Conservation (phyloP, 768 basidiomycete species). For the Ramaria rubella region DNA sequence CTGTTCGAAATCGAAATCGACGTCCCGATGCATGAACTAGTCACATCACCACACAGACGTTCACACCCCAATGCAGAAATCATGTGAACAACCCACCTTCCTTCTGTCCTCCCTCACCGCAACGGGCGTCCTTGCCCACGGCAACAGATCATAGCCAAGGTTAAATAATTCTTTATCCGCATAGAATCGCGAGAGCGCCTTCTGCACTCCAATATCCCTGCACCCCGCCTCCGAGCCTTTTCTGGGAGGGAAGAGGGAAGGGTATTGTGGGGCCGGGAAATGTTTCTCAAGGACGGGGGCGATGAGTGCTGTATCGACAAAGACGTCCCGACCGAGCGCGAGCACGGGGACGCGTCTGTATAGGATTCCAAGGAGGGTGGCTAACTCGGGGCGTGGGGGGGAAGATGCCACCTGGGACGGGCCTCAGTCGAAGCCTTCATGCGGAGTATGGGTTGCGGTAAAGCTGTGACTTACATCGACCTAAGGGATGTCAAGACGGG, state of each 20-base stretch:
- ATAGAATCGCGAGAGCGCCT: conserved; percentile 42
- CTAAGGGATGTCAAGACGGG: conserved; percentile 22
- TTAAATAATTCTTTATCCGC: conserved; percentile 39
- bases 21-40: not conserved
- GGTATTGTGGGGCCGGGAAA: conserved; percentile 33
- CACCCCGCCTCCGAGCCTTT: conserved; percentile 19
- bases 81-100: conserved; percentile 1
- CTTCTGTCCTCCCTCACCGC: conserved; percentile 45
- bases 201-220: conserved; percentile 35
- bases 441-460: not conserved
- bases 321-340: conserved; percentile 55
- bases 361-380: conserved; percentile 41
- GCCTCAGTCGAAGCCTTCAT: not conserved
- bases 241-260: conserved; percentile 42
- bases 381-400: conserved; percentile 51
- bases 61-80: not conserved
- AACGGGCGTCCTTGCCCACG: conserved; percentile 42
- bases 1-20: conserved; percentile 33
- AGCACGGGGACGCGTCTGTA: conserved; percentile 57
- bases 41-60: not conserved
- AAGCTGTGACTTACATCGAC: conserved; percentile 36
- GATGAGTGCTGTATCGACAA: conserved; percentile 55
- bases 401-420: conserved; percentile 38
- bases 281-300: conserved; percentile 46
- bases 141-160: conserved; percentile 33